Evolutionary conservation across 495 filamentous ascomycete genomes (phyloP).

Genomic region (Jackrogersella minutella): DNA sequence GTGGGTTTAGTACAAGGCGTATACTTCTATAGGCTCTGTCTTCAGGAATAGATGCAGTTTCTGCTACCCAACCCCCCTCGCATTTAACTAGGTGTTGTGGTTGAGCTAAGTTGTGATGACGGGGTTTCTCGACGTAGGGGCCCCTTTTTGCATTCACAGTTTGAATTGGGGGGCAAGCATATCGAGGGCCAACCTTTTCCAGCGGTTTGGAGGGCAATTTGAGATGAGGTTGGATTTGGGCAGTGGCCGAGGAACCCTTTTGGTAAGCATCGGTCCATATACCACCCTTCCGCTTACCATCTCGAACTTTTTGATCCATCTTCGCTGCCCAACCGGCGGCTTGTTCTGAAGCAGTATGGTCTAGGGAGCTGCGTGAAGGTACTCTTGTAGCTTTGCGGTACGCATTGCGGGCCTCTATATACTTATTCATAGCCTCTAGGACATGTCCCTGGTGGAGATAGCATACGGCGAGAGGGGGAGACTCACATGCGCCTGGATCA

Average conservation of each 20-base stretch:
- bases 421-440: conserved; percentile 11
- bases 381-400: conserved; percentile 17
- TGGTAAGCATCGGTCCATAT: conserved; percentile 12
- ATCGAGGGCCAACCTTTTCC: neutral
- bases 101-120: neutral
- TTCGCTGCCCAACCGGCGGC: neutral
- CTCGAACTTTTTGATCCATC: conserved; percentile 14
- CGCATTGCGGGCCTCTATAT: conserved; percentile 15
- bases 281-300: conserved; percentile 15
- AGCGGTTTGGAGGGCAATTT: neutral
- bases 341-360: conserved; percentile 15
- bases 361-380: neutral
- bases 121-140: neutral
- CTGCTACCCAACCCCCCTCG: neutral
- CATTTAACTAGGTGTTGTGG: neutral
- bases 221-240: neutral
- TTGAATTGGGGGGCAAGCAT: conserved; percentile 7
- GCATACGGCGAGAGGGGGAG: conserved; percentile 31
- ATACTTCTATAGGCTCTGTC: neutral
- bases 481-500: conserved; percentile 34
- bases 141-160: neutral
- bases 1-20: neutral
- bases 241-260: neutral
- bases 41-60: neutral
- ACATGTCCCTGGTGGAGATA: conserved; percentile 33